Base-by-base conservation (phyloP, 2,329 filamentous ascomycete species). In the Aspergillus candidus region DNA sequence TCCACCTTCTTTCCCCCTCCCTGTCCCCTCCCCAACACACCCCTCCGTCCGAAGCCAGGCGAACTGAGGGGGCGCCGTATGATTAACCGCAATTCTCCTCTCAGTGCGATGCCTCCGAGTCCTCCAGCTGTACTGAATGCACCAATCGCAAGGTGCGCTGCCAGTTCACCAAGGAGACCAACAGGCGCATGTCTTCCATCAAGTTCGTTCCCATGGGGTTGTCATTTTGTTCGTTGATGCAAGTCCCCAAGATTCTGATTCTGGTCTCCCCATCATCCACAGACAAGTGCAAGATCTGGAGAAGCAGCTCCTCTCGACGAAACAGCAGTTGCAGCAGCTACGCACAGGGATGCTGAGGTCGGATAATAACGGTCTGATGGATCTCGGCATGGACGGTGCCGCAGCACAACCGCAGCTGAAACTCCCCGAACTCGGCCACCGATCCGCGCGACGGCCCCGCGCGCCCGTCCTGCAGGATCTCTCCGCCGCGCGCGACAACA, bases 161-260 rank as follows among this genome's bases (percentile, higher is more conserved):
- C 63, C 91, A 97, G 62, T 98, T 98, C 64, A 98, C 93, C 39
- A 98, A 98, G 70, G 93, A 98, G 69, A 98, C 93, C 11, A 98
- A 98, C 65, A 80, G 93, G 47, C 82, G 93, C 50, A 98, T 98
- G 93, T 97, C 93, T 13, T 97, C 91, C 1, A 97, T 97, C 71
- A 98, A 97, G 79, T 81, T 67, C 58, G 75, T 68, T 44, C 41
- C 46, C 22, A 7, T 27, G 22, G 22, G 22, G 43, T 22, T 7
- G 27, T 22, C 30, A 34, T 43, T 43, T 12, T 39, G 27, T 42
- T 37, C 30, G 29, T 43, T 34, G 30, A 18, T 40, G 17, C 30
- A 31, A 15, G 36, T 18, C 35, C 29, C 22, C 22, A 27, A 27
- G 22, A 47, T 56, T 48, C 51, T 51, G 41, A 50, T 55, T 52